Base-by-base conservation (phyloP, 495 filamentous ascomycete genomes). In the Tuber indicum region DNA sequence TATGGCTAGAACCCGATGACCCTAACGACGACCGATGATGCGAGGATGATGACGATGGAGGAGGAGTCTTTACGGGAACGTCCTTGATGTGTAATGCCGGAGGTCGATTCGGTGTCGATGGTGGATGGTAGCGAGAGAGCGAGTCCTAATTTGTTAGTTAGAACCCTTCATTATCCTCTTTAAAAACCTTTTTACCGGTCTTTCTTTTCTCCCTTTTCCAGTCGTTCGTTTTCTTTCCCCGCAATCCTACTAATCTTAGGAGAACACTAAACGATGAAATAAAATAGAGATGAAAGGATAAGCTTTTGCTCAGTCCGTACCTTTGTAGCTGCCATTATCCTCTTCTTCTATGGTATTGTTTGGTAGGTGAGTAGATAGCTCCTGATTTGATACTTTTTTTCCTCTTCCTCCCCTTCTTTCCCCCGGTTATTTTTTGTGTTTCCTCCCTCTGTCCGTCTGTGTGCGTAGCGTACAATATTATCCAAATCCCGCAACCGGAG, bases 1-100 rank as follows among this genome's bases (percentile, higher is more conserved):
- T 93, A 84, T 97, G 91, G 84, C 88, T 89, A 81, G 90, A 84
- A 85, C 93, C 95, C 85, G 93, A 88, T 52, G 93, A 90, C 81
- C 93, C 91, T 77, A 93, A 86, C 66, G 93, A 93, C 74, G 72
- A 73, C 39, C 81, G 81, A 74, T 82, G 81, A 69, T 75, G 75
- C 81, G 81, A 74, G 77, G 81, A 66, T 79, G 75, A 36, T 66
- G 72, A 49, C 73, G 70, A 36, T 75, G 72, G 72, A 43, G 73
- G 74, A 71, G 76, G 70, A 36, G 77, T 52, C 74, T 82, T 82
- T n/a, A 77, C 76, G 42, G 80, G 81, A n/a, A 80, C 73, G 19
- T 75, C 80, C 45, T 77, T 74, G 46, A 77, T 69, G 46, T n/a
- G 81, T 41, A 78, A 79, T 66, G 74, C 66, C 42, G 80, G 80